phyloP scores from a whole-genome alignment of 1,284 basidiomycete genomes.

The Sanghuangporus weigelae region DNA sequence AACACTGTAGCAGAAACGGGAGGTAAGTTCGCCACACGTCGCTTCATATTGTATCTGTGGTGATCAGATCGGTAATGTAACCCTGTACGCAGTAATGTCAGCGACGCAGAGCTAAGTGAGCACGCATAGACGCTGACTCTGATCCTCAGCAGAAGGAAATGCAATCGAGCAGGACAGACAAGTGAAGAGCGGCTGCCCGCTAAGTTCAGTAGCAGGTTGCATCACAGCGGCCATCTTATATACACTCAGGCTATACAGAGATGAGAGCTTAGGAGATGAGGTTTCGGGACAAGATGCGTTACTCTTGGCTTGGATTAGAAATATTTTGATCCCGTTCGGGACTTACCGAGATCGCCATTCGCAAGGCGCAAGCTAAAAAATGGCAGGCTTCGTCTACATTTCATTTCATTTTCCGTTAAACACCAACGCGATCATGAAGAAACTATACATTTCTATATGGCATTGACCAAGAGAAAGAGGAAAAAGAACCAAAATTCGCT shows the following conservation, averaged over 20 bases:
- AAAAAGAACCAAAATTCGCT: no score
- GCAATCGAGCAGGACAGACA: constrained; percentile 93
- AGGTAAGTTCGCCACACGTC: constrained; percentile 86
- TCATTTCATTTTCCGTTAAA: no score
- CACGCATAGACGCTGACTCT: constrained; percentile 48
- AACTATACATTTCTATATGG: no score
- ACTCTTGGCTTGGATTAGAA: neutral
- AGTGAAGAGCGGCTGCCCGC: constrained; percentile 55
- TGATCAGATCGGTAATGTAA: constrained; percentile 91
- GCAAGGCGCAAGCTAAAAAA: no score
- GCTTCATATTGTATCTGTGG: constrained; percentile 98
- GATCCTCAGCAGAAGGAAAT: constrained; percentile 80
- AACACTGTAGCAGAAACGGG: constrained; percentile 81
- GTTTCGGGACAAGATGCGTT: neutral
- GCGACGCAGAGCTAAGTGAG: constrained; percentile 10
- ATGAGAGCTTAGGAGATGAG: neutral
- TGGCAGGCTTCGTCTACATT: no score
- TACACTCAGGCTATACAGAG: no score
- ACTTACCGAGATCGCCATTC: neutral
- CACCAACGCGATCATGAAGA: no score
- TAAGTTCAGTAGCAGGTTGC: neutral
- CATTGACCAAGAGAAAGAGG: no score
- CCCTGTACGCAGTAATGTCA: constrained; percentile 38
- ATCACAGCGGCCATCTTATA: neutral
- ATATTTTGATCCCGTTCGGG: neutral